These are phyloP conservation scores for Lyophyllum semitale DNA, from an alignment of 768 basidiomycete species.

Conservation along the genomic window DNA sequence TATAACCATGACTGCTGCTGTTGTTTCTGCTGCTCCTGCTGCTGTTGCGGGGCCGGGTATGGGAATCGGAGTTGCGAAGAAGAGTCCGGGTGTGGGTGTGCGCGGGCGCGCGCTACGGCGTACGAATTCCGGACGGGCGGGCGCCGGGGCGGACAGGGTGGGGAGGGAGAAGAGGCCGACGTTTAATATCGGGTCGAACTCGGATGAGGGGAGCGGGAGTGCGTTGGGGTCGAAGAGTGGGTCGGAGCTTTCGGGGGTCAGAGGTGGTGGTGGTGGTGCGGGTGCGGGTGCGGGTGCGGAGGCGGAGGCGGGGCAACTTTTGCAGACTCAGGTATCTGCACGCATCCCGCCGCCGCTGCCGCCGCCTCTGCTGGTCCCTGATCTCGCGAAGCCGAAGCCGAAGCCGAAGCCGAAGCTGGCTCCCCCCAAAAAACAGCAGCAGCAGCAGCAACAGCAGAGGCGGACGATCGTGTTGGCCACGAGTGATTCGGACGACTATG, in stretches of 20 bases:
- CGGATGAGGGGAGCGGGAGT: constrained; percentile 52
- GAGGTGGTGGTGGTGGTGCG: not conserved
- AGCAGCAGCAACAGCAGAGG: constrained; percentile 33
- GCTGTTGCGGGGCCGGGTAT: too few species aligned
- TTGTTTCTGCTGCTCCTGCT: too few species aligned
- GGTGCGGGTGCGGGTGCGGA: not conserved
- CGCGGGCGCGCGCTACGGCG: not conserved
- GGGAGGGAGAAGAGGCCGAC: constrained; percentile 26
- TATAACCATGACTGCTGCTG: constrained; percentile 12
- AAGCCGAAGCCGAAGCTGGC: too few species aligned
- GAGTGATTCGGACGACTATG: constrained; percentile 52
- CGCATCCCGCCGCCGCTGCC: constrained; percentile 27
- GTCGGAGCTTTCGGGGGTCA: too few species aligned
- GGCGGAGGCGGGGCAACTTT: not conserved
- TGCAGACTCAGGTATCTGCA: not conserved
- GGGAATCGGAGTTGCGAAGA: not conserved
- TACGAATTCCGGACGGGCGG: too few species aligned
- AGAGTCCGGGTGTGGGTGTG: not conserved
- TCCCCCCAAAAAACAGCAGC: constrained; percentile 14
- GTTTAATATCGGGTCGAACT: constrained; percentile 64
- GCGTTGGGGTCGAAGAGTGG: constrained; percentile 35
- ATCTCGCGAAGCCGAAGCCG: too few species aligned
- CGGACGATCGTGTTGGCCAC: constrained; percentile 52
- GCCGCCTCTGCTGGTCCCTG: constrained; percentile 17
- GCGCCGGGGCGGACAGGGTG: not conserved